Percentiles rank a stretch among this genome's conserved stretches.
Conservation (phyloP, 805 yeast species). For the Candida peoriensis region DNA sequence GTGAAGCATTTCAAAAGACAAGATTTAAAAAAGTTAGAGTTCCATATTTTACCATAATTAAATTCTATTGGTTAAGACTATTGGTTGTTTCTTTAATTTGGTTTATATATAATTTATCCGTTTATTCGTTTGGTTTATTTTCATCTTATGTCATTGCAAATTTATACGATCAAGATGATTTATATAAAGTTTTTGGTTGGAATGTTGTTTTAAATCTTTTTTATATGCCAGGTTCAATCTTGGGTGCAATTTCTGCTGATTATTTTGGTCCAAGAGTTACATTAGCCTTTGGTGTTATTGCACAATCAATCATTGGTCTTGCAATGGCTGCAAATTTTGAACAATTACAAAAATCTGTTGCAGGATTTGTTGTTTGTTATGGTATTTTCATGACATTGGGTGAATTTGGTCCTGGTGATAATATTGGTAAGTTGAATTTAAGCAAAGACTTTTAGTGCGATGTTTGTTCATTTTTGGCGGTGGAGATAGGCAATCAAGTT, state of each 20-base stretch:
- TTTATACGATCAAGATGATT: slow-evolving; percentile 52
- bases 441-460: no score
- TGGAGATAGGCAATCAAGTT: no score
- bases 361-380: slow-evolving; percentile 76
- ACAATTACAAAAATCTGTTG: slow-evolving; percentile 54
- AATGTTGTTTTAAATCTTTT: slow-evolving; percentile 82
- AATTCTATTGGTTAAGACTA: slow-evolving; percentile 82
- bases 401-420: slow-evolving; percentile 93
- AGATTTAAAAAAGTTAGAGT: slow-evolving; percentile 57
- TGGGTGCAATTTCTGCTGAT: slow-evolving; percentile 85
- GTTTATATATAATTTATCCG: slow-evolving; percentile 88
- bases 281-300: slow-evolving; percentile 56
- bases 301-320: slow-evolving; percentile 78
- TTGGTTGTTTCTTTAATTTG: slow-evolving; percentile 69
- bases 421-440: no score
- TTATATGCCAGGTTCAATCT: slow-evolving; percentile 83
- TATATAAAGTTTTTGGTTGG: slow-evolving; percentile 86
- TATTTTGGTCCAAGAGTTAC: slow-evolving; percentile 89
- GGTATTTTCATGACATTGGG: slow-evolving; percentile 87
- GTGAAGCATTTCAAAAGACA: slow-evolving; percentile 63
- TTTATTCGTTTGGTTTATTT: slow-evolving; percentile 83
- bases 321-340: slow-evolving; percentile 73
- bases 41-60: slow-evolving; percentile 67
- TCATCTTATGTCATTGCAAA: slow-evolving; percentile 63
- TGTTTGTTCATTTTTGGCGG: no score